Conservation (phyloP, 139 green algal species). For the Yamagishiella unicocca region DNA sequence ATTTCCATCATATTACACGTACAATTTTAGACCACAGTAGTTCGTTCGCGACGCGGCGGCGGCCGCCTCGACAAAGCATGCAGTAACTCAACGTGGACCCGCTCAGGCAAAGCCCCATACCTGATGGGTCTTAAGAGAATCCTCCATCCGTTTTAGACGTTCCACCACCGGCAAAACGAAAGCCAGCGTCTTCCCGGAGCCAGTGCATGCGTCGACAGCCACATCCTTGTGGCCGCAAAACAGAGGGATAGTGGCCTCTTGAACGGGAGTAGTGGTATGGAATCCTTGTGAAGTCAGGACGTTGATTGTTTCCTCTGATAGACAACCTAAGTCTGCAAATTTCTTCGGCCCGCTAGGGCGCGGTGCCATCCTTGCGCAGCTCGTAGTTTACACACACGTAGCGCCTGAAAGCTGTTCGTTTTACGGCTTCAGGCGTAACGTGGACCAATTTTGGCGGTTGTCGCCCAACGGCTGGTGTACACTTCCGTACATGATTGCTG, state of each 20-base stretch:
- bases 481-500: too few species aligned
- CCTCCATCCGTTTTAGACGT: slow-evolving; percentile 79
- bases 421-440: too few species aligned
- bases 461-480: too few species aligned
- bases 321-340: slow-evolving; percentile 48
- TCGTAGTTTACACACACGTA: too few species aligned
- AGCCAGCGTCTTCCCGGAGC: slow-evolving; percentile 97
- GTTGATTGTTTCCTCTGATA: slow-evolving; percentile 68
- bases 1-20: neutral
- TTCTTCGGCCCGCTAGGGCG: slow-evolving; percentile 11
- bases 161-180: slow-evolving; percentile 97
- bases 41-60: neutral
- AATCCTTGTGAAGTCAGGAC: slow-evolving; percentile 80
- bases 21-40: too few species aligned
- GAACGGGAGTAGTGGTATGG: slow-evolving; percentile 87
- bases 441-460: too few species aligned
- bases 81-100: neutral
- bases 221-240: slow-evolving; percentile 97
- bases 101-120: too few species aligned
- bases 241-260: slow-evolving; percentile 93
- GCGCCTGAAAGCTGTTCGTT: too few species aligned
- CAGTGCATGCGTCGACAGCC: slow-evolving; percentile 95
- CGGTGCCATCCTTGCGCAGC: neutral
- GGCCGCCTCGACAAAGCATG: neutral
- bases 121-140: slow-evolving; percentile 83